Conservation (phyloP, 163 green algal species). For the Volvox carteri region DNA sequence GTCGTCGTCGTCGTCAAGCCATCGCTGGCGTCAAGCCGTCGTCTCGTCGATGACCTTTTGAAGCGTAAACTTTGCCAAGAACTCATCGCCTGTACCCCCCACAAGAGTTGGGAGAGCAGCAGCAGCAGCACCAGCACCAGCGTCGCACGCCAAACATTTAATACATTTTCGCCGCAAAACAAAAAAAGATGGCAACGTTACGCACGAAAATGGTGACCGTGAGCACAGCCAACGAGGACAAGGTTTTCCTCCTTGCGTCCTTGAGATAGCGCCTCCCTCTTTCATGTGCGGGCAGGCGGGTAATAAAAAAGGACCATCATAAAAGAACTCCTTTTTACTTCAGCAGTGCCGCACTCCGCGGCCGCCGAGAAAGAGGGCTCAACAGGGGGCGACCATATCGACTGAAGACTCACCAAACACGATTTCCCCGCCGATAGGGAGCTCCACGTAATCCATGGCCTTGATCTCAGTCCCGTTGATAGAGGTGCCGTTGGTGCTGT, state of each 20-base stretch:
- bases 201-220: neutral
- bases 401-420: conserved; percentile 69
- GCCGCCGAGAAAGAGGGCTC: neutral
- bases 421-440: conserved; percentile 68
- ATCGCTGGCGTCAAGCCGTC: neutral
- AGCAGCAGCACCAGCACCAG: no score
- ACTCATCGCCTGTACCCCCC: conserved; percentile 47
- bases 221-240: neutral
- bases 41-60: conserved; percentile 40
- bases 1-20: neutral
- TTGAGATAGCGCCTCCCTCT: neutral
- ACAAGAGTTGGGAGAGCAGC: neutral
- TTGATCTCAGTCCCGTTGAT: conserved; percentile 80
- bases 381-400: neutral
- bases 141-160: neutral
- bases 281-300: no score
- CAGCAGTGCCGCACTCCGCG: neutral
- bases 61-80: conserved; percentile 55
- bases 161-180: neutral
- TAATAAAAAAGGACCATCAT: no score
- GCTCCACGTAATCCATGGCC: conserved; percentile 69
- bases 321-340: neutral
- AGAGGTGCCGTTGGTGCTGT: conserved; percentile 84
- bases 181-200: neutral
- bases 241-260: neutral